phyloP scores from a whole-genome alignment of 441 rosid genomes.

The Brassica balearica region DNA sequence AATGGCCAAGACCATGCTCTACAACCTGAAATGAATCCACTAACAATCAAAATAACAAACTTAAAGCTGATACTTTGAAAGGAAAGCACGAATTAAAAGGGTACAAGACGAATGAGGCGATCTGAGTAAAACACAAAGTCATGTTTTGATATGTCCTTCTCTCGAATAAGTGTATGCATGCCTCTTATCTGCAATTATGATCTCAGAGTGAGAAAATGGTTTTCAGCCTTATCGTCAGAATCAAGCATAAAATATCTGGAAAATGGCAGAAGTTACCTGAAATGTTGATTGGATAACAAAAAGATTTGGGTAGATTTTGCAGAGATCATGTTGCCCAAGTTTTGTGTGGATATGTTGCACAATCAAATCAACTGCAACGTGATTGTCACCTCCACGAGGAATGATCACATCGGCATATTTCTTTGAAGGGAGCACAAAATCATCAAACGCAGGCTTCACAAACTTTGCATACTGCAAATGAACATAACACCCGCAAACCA shows the following conservation, averaged over 20 bases:
- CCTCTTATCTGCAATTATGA: conserved; percentile 81
- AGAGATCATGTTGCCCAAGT: conserved; percentile 97
- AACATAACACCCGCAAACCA: conserved; percentile 24
- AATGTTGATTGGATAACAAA: conserved; percentile 87
- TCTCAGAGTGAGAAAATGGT: conserved; percentile 37
- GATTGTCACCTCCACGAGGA: conserved; percentile 98
- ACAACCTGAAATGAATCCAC: conserved; percentile 72
- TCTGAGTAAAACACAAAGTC: conserved; percentile 98
- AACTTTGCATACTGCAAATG: conserved; percentile 91
- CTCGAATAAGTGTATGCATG: conserved; percentile 98
- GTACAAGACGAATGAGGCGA: conserved; percentile 92
- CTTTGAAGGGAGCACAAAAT: conserved; percentile 94
- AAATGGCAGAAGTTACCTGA: conserved; percentile 62
- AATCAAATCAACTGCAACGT: conserved; percentile 95
- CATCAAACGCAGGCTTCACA: conserved; percentile 99
- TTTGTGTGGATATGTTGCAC: conserved; percentile 95
- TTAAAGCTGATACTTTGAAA: conserved; percentile 16
- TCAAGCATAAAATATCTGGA: conserved; percentile 15
- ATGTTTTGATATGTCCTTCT: conserved; percentile 86
- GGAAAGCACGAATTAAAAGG: conserved; percentile 26
- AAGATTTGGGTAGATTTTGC: conserved; percentile 91
- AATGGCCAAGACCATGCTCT: conserved; percentile 96
- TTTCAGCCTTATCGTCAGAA: not conserved
- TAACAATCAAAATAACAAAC: conserved; percentile 28
- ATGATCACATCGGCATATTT: conserved; percentile 97